A percentile compares a stretch with the other conserved stretches of the same genome.
These are phyloP conservation scores for Gossypium mustelinum DNA, from an alignment of 345 rosid species.

Conservation along the genomic window DNA sequence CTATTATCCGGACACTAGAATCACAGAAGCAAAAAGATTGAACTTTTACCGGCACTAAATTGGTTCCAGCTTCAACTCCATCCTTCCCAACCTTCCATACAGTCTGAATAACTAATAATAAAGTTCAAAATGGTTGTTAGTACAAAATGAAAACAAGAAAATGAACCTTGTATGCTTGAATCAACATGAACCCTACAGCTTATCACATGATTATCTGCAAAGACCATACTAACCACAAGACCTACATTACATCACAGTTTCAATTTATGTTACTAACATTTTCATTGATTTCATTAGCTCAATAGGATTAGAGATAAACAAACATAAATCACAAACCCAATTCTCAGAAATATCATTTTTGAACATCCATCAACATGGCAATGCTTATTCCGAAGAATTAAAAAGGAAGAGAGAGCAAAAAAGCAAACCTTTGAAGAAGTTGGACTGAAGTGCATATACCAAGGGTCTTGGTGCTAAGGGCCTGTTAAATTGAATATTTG, in stretches of 20 bases:
- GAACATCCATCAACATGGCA: background rate
- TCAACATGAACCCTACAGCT: slow-evolving; percentile 2
- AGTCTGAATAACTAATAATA: slow-evolving; percentile 51
- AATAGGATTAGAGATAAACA: background rate
- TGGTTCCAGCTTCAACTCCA: slow-evolving; percentile 79
- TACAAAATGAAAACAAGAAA: slow-evolving; percentile 7
- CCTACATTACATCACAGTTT: too few relatives aligned
- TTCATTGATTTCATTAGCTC: background rate
- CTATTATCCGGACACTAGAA: background rate
- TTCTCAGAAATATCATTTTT: slow-evolving; percentile 1
- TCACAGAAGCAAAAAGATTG: slow-evolving; percentile 14
- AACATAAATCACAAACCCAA: background rate
- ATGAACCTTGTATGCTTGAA: background rate
- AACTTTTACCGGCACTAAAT: slow-evolving; percentile 76
- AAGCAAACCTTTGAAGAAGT: slow-evolving; percentile 46
- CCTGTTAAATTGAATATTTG: slow-evolving; percentile 17
- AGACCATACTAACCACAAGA: too few relatives aligned
- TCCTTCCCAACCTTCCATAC: slow-evolving; percentile 82
- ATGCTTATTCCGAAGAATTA: background rate
- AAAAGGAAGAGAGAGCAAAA: background rate
- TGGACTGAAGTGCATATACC: slow-evolving; percentile 44
- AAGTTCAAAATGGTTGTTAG: slow-evolving; percentile 8
- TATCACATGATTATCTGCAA: background rate
- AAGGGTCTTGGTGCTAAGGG: slow-evolving; percentile 22
- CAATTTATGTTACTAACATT: background rate